Base-by-base conservation (phyloP, 192 early-diverging fungal species). In the Coemansia nantahalensis region DNA sequence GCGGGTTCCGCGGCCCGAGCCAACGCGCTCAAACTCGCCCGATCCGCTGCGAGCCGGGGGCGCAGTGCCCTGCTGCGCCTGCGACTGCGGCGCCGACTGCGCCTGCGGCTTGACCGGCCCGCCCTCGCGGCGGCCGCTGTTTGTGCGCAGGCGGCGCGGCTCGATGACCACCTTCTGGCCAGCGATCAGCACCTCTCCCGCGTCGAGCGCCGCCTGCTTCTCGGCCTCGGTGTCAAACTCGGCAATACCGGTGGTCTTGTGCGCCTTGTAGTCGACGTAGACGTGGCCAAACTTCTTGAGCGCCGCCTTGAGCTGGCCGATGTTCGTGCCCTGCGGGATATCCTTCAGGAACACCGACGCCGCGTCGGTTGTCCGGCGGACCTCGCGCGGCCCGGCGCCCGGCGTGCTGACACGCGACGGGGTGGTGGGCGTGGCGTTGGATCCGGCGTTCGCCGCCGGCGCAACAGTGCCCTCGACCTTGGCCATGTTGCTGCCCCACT, bases 311-410 rank as follows among this genome's bases (percentile, higher is more conserved):
- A 92, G 60, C 26, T 67, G 62, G 2, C 77, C 57, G 15, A 70
- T 47, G 16, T 77, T 64, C 36, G 84, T 61, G 21, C 57, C 78
- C 18, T 83, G 82, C 4, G 56, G 62, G 31, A 87, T 56, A 43
- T 73, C 76, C 62, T 83, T 80, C 45, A 87, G 56, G 56, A 86
- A 90, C 36, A 88, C 80, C 11, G 83, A 81, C 41, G 69, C 73
- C 32, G 67, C 71, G 15, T 86, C 82, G 24, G 48, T 54, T 21
- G 55, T 64, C 21, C 61, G 60, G 38, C 65, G 65, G 48, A 18
- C 14, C 16, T 65, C 65, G 34, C 70, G 80, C 24, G 74, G 49
- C 17, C 55, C 57, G 31, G 59, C 59, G 19, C 65, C 77, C 6
- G 59, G 66, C 19, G 65, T 65, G 62, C 49, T 61, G 30, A 44